Evolutionary conservation across 2,329 filamentous ascomycete genomes (phyloP), one percentile per base, ranked within the genome.

Genomic region (Coleophoma crateriformis): DNA sequence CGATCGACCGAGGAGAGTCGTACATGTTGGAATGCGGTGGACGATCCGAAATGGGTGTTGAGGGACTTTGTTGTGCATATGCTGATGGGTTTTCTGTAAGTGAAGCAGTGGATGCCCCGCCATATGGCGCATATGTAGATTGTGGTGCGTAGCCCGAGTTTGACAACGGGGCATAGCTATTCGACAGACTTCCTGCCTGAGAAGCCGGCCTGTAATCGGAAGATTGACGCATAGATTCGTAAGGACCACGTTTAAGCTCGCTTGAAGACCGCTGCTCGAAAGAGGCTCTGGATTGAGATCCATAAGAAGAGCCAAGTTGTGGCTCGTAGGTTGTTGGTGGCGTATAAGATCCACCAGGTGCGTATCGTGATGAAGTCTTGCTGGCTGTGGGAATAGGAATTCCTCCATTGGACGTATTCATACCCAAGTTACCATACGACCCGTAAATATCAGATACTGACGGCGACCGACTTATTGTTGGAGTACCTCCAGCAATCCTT

Each of bases 401-500:
- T 8, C 46, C 50, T 7, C 59, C 58, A 66, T 65, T 47, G 45
- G 63, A 66, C 4, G 56, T 65, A 47, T 49, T 64, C 41, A 44
- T 63, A 50, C 53, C 57, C 47, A 60, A 59, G 37, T 54, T 64
- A 49, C 64, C 61, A 32, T 61, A 63, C 2, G 58, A 62, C 14
- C 66, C 68, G 52, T 61, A 95, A 6, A 88, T 69, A 57, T 96
- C 91, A 42, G 89, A 82, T 59, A 78, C 82, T 4, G 88, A 94
- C 3, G 87, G 84, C 2, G 85, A 82, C 39, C 87, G 79, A 63
- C 87, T 90, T 52, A 90, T 79, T 2, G 80, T 86, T 7, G 88
- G 87, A 2, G 87, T 88, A 32, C 83, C 82, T n/a, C 86, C 82
- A 27, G 87, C 77, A 47, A 96, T 82, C 48, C 86, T 86, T 7